phyloP scores from a whole-genome alignment of 305 asterid genomes.

The Fraxinus paxiana region DNA sequence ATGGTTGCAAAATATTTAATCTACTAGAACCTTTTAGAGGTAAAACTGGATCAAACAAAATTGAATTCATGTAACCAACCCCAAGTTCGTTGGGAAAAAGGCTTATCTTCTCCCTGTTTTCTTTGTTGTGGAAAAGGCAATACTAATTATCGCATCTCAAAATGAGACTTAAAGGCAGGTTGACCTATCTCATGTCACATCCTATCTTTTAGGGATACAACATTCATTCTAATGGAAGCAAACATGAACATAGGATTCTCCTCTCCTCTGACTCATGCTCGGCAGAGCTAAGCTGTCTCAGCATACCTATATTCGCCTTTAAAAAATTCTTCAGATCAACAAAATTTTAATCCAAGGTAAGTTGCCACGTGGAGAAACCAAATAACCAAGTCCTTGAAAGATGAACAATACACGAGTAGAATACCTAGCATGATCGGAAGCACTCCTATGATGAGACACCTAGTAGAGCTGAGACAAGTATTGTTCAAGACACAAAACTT shows the following conservation, averaged over 20 bases:
- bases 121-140: neutral
- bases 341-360: neutral
- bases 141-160: neutral
- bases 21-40: neutral
- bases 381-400: neutral
- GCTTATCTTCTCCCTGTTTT: neutral
- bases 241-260: neutral
- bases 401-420: neutral
- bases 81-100: neutral
- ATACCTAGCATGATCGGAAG: neutral
- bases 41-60: neutral
- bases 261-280: neutral
- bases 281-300: neutral
- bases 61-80: neutral
- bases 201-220: neutral
- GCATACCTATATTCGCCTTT: neutral
- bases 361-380: neutral
- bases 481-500: neutral
- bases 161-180: neutral
- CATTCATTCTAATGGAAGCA: neutral
- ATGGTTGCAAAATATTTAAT: neutral
- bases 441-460: neutral
- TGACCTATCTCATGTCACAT: neutral
- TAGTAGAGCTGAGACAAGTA: neutral
- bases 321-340: neutral